phyloP scores from a whole-genome alignment of 1,284 basidiomycete species.

The Ceratobasidium theobromae region DNA sequence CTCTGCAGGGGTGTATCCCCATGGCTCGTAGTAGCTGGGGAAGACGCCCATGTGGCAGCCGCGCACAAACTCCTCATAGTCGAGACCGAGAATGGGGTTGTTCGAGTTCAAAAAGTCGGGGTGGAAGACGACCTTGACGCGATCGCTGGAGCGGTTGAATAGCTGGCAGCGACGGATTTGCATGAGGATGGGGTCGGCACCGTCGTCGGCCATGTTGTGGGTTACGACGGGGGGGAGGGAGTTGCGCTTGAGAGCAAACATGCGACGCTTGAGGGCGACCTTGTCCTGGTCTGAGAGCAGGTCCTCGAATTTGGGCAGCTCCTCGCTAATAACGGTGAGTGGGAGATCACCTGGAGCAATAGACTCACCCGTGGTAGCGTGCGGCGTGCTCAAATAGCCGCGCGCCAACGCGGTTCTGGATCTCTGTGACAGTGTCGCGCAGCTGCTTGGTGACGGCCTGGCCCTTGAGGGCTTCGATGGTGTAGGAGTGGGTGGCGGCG shows the following conservation, averaged over 20 bases:
- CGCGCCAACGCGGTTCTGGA: constrained; percentile 89
- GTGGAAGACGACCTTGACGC: constrained; percentile 97
- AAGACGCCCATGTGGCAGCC: constrained; percentile 98
- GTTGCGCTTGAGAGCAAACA: constrained; percentile 93
- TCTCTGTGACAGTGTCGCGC: constrained; percentile 91
- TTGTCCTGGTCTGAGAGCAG: constrained; percentile 91
- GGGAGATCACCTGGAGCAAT: background rate
- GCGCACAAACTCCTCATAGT: constrained; percentile 98
- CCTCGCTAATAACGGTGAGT: constrained; percentile 54
- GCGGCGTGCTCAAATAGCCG: constrained; percentile 93
- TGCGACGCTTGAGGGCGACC: constrained; percentile 93
- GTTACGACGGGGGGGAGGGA: constrained; percentile 91
- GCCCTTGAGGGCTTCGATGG: constrained; percentile 95
- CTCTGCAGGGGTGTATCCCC: constrained; percentile 87
- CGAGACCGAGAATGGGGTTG: constrained; percentile 94
- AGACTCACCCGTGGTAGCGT: constrained; percentile 77
- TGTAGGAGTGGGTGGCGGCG: constrained; percentile 93
- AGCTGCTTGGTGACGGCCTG: constrained; percentile 98
- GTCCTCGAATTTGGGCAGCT: constrained; percentile 68
- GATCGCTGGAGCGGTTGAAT: constrained; percentile 81
- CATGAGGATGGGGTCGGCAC: constrained; percentile 89
- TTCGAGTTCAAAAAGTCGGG: constrained; percentile 98
- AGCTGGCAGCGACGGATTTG: constrained; percentile 92
- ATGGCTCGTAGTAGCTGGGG: constrained; percentile 94
- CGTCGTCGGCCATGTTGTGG: constrained; percentile 97